These are phyloP conservation scores for Salix koriyanagi DNA, from an alignment of 345 rosid genomes.

Conservation along the genomic window DNA sequence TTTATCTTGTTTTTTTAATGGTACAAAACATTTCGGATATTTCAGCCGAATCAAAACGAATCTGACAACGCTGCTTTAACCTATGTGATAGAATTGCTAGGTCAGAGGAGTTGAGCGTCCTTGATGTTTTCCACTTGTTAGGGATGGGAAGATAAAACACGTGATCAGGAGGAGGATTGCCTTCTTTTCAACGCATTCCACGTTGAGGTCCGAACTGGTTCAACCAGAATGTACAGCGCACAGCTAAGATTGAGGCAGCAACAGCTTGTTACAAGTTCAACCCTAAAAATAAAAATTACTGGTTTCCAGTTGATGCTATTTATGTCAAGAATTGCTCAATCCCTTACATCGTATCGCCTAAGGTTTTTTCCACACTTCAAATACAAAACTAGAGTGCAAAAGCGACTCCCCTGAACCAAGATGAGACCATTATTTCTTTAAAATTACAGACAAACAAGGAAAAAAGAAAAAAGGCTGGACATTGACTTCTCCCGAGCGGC, in stretches of 20 bases:
- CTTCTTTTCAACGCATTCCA: too few species aligned
- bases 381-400: background rate
- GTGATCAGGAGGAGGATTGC: too few species aligned
- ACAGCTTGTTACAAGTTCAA: background rate
- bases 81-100: background rate
- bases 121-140: background rate
- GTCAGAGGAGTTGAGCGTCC: background rate
- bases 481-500: constrained; percentile 1
- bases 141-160: too few species aligned
- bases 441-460: constrained; percentile 8
- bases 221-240: background rate
- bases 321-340: background rate
- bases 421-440: constrained; percentile 12
- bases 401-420: background rate
- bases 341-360: background rate
- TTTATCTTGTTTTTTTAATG: too few species aligned
- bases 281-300: background rate
- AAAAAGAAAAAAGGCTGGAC: constrained; percentile 2
- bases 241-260: background rate
- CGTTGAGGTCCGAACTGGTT: background rate
- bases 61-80: too few species aligned
- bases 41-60: too few species aligned
- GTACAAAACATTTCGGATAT: too few species aligned
- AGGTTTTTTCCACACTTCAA: background rate
- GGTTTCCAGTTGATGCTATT: background rate